phyloP scores from a whole-genome alignment of 495 filamentous ascomycete genomes.

The Aspergillus saccharolyticus region DNA sequence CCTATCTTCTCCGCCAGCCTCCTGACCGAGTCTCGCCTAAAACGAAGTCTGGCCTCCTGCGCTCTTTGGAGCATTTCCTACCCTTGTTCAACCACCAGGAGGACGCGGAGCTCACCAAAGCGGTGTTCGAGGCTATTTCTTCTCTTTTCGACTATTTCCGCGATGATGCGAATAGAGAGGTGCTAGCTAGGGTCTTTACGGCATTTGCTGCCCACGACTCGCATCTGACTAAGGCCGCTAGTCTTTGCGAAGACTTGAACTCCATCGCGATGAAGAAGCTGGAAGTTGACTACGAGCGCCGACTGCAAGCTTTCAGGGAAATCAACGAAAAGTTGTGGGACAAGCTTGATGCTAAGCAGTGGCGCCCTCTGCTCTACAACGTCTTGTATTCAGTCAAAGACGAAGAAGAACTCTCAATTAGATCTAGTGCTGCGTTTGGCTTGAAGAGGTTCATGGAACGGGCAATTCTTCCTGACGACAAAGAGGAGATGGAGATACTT shows the following conservation, averaged over 20 bases:
- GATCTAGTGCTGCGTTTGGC: conserved; percentile 77
- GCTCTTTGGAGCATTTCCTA: conserved; percentile 70
- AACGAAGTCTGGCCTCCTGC: conserved; percentile 74
- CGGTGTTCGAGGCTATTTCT: conserved; percentile 58
- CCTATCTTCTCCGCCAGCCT: conserved; percentile 80
- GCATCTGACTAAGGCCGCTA: conserved; percentile 57
- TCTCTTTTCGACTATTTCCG: conserved; percentile 83
- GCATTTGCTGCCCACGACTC: conserved; percentile 61
- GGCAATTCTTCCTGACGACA: conserved; percentile 32
- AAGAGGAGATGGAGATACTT: conserved; percentile 46
- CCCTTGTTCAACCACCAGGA: conserved; percentile 54
- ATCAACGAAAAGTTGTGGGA: conserved; percentile 55
- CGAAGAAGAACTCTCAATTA: conserved; percentile 79
- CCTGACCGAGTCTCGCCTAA: conserved; percentile 71
- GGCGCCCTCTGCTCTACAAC: conserved; percentile 87
- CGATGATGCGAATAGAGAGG: conserved; percentile 65
- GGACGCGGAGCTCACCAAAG: conserved; percentile 37
- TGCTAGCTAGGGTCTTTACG: conserved; percentile 64
- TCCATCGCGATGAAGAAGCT: conserved; percentile 62
- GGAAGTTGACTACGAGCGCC: conserved; percentile 79
- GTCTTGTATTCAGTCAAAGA: conserved; percentile 84
- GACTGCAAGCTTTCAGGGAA: conserved; percentile 67
- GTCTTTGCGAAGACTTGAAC: conserved; percentile 75
- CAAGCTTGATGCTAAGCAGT: conserved; percentile 66
- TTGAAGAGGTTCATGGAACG: conserved; percentile 76